Evolutionary conservation across 2,329 filamentous ascomycete genomes (phyloP), one percentile per base, ranked within the genome.

Genomic region (Epichloe amarillans): DNA sequence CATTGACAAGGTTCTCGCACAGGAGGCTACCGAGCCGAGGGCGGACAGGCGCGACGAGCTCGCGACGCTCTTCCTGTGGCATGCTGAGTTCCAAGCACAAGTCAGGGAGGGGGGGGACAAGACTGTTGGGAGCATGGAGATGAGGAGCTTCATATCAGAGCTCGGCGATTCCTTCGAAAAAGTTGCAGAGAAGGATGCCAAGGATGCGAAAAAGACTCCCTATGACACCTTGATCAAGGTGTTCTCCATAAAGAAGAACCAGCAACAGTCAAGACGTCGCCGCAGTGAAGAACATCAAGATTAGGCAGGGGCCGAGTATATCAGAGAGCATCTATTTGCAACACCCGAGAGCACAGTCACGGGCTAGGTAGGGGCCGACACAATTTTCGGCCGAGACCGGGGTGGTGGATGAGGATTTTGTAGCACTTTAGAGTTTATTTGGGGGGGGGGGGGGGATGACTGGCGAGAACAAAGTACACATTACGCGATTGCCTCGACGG

Each of bases 191-290:
- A 45, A 14, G 19, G 19, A 38, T 6, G 17, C 2, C 30, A 44
- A 36, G 4, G 48, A 19, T 15, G 15, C 41, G 5, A 35, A 42
- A 21, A 30, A 23, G 40, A 4, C 39, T 5, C 12, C 23, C 19
- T 49, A 49, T 26, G 40, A 44, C 5, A n/a, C 47, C 17, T 11
- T 49, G 47, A 33, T 49, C 39, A 49, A 44, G 47, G 26, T 14
- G 11, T 39, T 15, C 17, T 35, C 26, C n/a, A 37, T 50, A n/a
- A 23, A 15, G 40, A 45, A 38, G n/a, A 39, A 47, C 14, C 30
- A 19, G 11, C 17, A 38, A 14, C 17, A 26, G 45, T n/a, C 35
- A 4, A 23, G 45, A 14, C 4, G 36, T 21, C 33, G 14, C 10
- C 39, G 30, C 26, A 41, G 23, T 35, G 37, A 36, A 7, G 17